phyloP scores from a whole-genome alignment of 108 stramenopile genomes.

The Pseudonitzschia multiseries region DNA sequence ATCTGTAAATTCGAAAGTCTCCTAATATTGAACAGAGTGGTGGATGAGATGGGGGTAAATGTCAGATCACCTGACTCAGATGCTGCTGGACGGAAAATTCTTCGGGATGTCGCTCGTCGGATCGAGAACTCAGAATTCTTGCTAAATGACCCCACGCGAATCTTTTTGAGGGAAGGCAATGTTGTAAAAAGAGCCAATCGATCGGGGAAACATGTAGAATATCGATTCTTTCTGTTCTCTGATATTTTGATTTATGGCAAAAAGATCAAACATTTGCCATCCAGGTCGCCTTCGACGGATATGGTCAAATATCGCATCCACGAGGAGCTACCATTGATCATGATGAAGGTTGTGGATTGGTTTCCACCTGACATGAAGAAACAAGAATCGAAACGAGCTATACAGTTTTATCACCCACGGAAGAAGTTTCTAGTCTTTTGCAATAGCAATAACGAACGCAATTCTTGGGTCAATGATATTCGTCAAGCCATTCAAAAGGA shows the following conservation, averaged over 20 bases:
- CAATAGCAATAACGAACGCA: conserved; percentile 25
- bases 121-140: conserved; percentile 79
- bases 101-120: conserved; percentile 60
- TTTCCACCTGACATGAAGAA: conserved; percentile 46
- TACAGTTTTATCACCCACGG: conserved; percentile 89
- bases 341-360: conserved; percentile 87
- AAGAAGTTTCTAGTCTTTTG: conserved; percentile 87
- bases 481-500: conserved; percentile 41
- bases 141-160: conserved; percentile 75
- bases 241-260: conserved; percentile 81
- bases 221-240: conserved; percentile 92
- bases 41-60: conserved; percentile 51
- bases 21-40: conserved; percentile 58
- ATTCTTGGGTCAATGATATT: conserved; percentile 40
- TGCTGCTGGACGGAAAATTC: conserved; percentile 42
- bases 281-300: neutral
- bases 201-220: conserved; percentile 67
- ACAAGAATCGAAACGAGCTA: conserved; percentile 50
- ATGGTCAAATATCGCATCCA: conserved; percentile 50
- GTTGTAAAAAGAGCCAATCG: conserved; percentile 81
- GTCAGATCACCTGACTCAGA: conserved; percentile 37
- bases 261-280: conserved; percentile 3
- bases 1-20: conserved; percentile 40
- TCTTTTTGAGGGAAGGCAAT: conserved; percentile 84
- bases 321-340: conserved; percentile 80